Evolutionary conservation across 345 rosid species (phyloP), one percentile per base, ranked within the genome.

Genomic region (Eucalyptus urophylla): DNA sequence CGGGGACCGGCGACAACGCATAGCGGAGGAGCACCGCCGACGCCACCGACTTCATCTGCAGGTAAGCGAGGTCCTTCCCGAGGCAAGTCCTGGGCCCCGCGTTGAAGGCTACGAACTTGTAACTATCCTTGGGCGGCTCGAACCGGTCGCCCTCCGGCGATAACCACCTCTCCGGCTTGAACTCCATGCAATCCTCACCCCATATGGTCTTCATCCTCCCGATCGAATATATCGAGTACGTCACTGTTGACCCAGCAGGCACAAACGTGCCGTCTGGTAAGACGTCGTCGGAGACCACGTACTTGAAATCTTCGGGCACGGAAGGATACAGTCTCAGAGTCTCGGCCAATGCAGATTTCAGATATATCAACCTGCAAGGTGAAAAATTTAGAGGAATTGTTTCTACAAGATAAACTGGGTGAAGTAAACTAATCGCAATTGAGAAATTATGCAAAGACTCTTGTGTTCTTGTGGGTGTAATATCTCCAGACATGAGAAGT

Each of bases 1-100:
- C 97, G 5, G 98, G 95, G 85, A 91, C 96, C 87, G 92, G 91
- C 13, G 94, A 92, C 37, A 97, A 88, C 90, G 93, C 93, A 95
- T 97, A 96, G 69, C 98, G 97, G 29, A 97, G 91, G 76, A 97
- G 94, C 87, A 97, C 96, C 2, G 99, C 99, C 2, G 98, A 93
- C n/a, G 98, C 99, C 90, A 94, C 97, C 2, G 99, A 96, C 91
- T 97, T 97, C 99, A 97, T 96, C 89, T 96, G 99, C 86, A 95
- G 90, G 90, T 97, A 97, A 54, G 99, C 99, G 89, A 97, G 90
- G 91, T 97, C 99, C 92, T 97, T 97, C 49, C 99, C 99, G 49
- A 97, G 93, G 81, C 99, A 97, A 86, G 95, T 97, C 90, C 99
- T 94, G 49, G 99, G 99, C 87, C 99, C 99, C 2, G 96, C 99